phyloP scores from a whole-genome alignment of 2,329 filamentous ascomycete species.

The Myriosclerotinia scirpicola region DNA sequence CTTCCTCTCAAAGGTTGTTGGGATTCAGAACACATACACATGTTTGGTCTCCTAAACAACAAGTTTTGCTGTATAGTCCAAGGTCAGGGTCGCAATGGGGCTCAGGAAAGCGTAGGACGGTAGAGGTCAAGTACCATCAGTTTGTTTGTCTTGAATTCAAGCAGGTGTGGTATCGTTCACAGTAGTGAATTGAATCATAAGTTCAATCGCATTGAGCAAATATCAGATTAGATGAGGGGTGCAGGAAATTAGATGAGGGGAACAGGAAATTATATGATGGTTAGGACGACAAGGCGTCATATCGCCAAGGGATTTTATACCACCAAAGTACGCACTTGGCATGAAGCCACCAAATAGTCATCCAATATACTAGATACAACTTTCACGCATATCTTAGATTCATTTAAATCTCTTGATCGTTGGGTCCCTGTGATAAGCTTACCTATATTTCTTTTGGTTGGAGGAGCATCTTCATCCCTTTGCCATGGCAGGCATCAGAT shows the following conservation, averaged over 20 bases:
- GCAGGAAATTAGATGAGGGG: neutral
- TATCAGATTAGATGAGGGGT: neutral
- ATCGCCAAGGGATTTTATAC: neutral
- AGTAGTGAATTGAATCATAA: neutral
- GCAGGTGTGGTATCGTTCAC: neutral
- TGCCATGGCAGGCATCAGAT: neutral
- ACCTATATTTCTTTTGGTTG: neutral
- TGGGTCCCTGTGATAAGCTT: neutral
- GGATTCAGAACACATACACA: neutral
- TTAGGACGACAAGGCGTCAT: slow-evolving; percentile 1
- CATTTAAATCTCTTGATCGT: neutral
- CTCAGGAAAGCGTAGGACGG: neutral
- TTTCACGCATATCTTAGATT: neutral
- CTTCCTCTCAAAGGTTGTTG: neutral
- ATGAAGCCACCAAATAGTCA: neutral
- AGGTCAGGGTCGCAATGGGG: neutral
- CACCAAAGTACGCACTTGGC: slow-evolving; percentile 1
- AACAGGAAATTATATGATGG: neutral
- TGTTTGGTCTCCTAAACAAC: neutral
- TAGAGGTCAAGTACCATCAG: slow-evolving; percentile 1
- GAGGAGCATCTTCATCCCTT: neutral
- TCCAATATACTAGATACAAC: slow-evolving; percentile 1
- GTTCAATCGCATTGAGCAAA: neutral
- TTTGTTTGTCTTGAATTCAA: neutral
- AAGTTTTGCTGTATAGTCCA: neutral